Percentiles rank a stretch among this genome's conserved stretches.
phyloP scores from a whole-genome alignment of 257 asterid genomes.

The Rubia yunnanensis region DNA sequence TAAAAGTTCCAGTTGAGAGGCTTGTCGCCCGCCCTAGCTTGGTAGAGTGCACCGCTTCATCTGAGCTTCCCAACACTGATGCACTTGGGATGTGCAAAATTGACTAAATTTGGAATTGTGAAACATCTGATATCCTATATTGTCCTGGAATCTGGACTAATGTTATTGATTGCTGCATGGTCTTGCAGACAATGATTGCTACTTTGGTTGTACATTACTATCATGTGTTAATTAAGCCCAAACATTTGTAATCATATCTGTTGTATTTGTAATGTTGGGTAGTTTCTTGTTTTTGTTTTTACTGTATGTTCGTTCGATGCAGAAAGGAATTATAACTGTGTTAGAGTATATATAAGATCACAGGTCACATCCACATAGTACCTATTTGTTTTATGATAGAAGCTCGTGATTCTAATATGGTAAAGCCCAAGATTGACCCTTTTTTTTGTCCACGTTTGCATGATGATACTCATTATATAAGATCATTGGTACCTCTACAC shows the following conservation, averaged over 20 bases:
- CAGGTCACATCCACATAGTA: too few relatives aligned
- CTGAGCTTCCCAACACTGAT: slow-evolving; percentile 6
- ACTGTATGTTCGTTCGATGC: not conserved
- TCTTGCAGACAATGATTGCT: not conserved
- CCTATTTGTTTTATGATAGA: too few relatives aligned
- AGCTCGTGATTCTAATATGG: too few relatives aligned
- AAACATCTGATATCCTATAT: not conserved
- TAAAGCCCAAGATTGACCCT: too few relatives aligned
- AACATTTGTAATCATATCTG: not conserved
- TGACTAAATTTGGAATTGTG: not conserved
- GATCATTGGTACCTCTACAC: too few relatives aligned
- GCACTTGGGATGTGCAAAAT: not conserved
- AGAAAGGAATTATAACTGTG: too few relatives aligned
- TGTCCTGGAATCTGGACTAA: not conserved
- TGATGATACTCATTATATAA: too few relatives aligned
- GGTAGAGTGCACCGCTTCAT: slow-evolving; percentile 22
- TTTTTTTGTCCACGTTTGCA: too few relatives aligned
- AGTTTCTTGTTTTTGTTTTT: not conserved
- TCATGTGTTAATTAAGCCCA: not conserved
- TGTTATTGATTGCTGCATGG: not conserved
- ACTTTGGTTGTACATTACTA: not conserved
- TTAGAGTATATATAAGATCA: too few relatives aligned
- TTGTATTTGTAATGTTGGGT: not conserved
- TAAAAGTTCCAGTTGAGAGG: slow-evolving; percentile 72
- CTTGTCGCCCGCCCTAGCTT: slow-evolving; percentile 29